Conservation (phyloP, 345 rosid species). For the Lagerstroemia speciosa region DNA sequence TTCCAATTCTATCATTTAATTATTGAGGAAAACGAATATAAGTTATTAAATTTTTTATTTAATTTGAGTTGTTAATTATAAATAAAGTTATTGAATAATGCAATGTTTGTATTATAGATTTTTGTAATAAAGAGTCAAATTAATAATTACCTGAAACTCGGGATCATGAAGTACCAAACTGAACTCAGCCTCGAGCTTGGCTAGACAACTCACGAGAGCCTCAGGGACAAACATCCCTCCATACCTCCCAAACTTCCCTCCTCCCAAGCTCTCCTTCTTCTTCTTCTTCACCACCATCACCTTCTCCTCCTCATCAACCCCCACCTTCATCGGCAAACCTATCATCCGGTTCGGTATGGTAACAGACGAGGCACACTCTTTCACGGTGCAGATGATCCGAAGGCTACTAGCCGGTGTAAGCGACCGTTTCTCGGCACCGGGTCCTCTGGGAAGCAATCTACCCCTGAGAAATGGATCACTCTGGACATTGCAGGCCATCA, state of each 20-base stretch:
- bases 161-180: constrained; percentile 30
- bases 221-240: constrained; percentile 86
- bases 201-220: constrained; percentile 38
- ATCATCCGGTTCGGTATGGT: background rate
- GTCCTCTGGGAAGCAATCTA: background rate
- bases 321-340: background rate
- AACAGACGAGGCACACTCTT: background rate
- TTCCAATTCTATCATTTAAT: no score
- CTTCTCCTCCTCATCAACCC: background rate
- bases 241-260: constrained; percentile 55
- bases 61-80: no score
- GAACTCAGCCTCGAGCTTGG: constrained; percentile 56
- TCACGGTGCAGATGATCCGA: background rate
- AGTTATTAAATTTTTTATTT: no score
- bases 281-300: background rate
- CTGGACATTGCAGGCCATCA: constrained; percentile 7
- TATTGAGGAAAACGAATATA: no score
- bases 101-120: no score
- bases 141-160: constrained; percentile 49
- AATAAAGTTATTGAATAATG: no score
- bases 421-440: background rate
- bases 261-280: background rate
- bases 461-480: background rate
- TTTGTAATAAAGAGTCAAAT: background rate
- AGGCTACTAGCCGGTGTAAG: background rate